A percentile compares a stretch with the other conserved stretches of the same genome.
These are phyloP conservation scores for Apophysomyces trapeziformis DNA, from an alignment of 371 early-diverging fungal species.

Conservation along the genomic window DNA sequence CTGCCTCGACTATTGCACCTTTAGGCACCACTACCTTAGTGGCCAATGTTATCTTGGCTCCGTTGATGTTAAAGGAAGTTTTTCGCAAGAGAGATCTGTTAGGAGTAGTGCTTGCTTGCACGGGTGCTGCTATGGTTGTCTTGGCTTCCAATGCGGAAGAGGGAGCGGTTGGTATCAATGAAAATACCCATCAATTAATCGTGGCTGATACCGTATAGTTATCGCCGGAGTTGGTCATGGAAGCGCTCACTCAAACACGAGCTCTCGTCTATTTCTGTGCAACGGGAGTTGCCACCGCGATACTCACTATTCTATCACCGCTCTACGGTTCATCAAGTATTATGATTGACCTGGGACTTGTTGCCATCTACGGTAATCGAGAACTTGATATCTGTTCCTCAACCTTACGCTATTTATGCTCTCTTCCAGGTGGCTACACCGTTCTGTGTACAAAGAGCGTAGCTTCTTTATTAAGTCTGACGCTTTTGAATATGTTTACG, in stretches of 20 bases:
- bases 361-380: slow-evolving; percentile 72
- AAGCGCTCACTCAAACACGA: slow-evolving; percentile 60
- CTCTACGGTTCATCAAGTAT: slow-evolving; percentile 63
- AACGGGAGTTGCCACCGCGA: slow-evolving; percentile 41
- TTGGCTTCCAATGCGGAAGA: slow-evolving; percentile 67
- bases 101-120: slow-evolving; percentile 70
- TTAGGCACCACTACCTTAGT: slow-evolving; percentile 77
- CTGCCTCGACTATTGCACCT: slow-evolving; percentile 83
- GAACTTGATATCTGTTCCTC: background rate
- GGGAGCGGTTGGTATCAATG: slow-evolving; percentile 48
- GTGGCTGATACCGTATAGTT: slow-evolving; percentile 40
- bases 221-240: slow-evolving; percentile 65
- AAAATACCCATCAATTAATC: background rate
- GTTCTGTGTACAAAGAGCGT: slow-evolving; percentile 79
- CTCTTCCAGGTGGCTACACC: slow-evolving; percentile 71
- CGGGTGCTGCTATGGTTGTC: slow-evolving; percentile 74
- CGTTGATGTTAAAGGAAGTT: slow-evolving; percentile 69
- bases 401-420: slow-evolving; percentile 3
- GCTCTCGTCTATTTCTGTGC: slow-evolving; percentile 65
- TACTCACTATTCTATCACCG: slow-evolving; percentile 57
- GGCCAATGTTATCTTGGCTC: slow-evolving; percentile 76
- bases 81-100: slow-evolving; percentile 69
- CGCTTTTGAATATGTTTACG: slow-evolving; percentile 69
- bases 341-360: slow-evolving; percentile 71
- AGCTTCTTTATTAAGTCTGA: slow-evolving; percentile 68